A percentile compares a stretch with the other conserved stretches of the same genome.
Evolutionary conservation across 1,284 basidiomycete genomes (phyloP).

Genomic region (Marasmius oreades): DNA sequence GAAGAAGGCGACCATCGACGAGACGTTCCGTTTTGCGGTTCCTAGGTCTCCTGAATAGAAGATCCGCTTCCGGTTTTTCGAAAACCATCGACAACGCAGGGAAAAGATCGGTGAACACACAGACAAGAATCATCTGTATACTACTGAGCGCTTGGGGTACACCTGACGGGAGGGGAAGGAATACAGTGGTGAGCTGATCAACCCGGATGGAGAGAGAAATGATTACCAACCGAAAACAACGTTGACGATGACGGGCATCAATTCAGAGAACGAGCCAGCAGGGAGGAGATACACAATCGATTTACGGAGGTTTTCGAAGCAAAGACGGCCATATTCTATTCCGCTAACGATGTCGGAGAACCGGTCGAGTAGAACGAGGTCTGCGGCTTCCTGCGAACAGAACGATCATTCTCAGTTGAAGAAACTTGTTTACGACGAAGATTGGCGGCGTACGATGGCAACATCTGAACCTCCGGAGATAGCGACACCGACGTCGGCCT

Average conservation of each 20-base stretch:
- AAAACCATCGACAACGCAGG: slow-evolving; percentile 54
- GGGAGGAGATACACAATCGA: slow-evolving; percentile 45
- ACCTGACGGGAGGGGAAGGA: slow-evolving; percentile 29
- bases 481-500: slow-evolving; percentile 53
- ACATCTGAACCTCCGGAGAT: slow-evolving; percentile 52
- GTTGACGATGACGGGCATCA: slow-evolving; percentile 65
- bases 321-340: slow-evolving; percentile 58
- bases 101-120: slow-evolving; percentile 53
- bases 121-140: slow-evolving; percentile 53
- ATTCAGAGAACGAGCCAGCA: slow-evolving; percentile 56
- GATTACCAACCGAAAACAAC: slow-evolving; percentile 17
- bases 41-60: slow-evolving; percentile 61
- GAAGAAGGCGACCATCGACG: slow-evolving; percentile 45
- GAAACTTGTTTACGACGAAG: not conserved
- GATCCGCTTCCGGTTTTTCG: slow-evolving; percentile 55
- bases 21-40: slow-evolving; percentile 55
- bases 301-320: slow-evolving; percentile 68
- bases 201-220: not conserved
- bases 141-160: slow-evolving; percentile 36
- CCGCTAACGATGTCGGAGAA: slow-evolving; percentile 47
- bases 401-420: not conserved
- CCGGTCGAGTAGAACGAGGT: slow-evolving; percentile 45
- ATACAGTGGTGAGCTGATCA: not conserved
- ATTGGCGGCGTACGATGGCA: slow-evolving; percentile 29
- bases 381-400: slow-evolving; percentile 35